Evolutionary conservation across 2,329 filamentous ascomycete species (phyloP), one percentile per base, ranked within the genome.

Genomic region (Fusarium austroafricanum): DNA sequence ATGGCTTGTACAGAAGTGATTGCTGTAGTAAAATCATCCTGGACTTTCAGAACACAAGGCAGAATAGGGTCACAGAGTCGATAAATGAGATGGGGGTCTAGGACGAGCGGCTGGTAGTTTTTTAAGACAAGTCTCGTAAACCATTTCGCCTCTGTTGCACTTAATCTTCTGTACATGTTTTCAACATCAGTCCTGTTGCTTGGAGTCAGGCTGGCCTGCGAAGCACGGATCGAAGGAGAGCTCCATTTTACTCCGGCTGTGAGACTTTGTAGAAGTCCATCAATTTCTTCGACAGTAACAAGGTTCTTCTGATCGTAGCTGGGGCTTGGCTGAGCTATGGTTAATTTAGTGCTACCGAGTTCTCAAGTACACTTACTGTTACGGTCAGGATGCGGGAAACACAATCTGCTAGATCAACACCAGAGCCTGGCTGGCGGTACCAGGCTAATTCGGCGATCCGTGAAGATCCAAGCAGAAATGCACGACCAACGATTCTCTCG

Each of bases 141-240:
- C 94, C 94, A 97, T 79, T 97, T 97, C 6, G 90, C 91, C 74
- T 97, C 92, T 42, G 83, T 82, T 5, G 92, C 87, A 44, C 83
- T 82, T 11, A 93, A 75, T 10, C 87, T 85, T 29, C 79, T 81
- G 71, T 91, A 92, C 2, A 94, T 74, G 0, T 76, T 75, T 20
- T 82, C 82, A 2, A 95, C 76, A 5, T 83, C 76, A 6, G 80
- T 78, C 77, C 73, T 86, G 72, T 71, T 81, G 39, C 70, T 49
- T 50, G 58, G 38, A 21, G 68, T 62, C 31, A 72, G 33, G 54
- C 61, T 69, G 15, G 73, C 62, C 31, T 72, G 73, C 5, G 77
- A 76, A 21, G 78, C 75, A 44, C 86, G 83, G 54, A 93, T 81
- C 17, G 83, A 81, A 2, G 86, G 86, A 3, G 90, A 90, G 52